Base-by-base conservation (phyloP, 2,329 filamentous ascomycete species). In the Colletotrichum echinochloae region DNA sequence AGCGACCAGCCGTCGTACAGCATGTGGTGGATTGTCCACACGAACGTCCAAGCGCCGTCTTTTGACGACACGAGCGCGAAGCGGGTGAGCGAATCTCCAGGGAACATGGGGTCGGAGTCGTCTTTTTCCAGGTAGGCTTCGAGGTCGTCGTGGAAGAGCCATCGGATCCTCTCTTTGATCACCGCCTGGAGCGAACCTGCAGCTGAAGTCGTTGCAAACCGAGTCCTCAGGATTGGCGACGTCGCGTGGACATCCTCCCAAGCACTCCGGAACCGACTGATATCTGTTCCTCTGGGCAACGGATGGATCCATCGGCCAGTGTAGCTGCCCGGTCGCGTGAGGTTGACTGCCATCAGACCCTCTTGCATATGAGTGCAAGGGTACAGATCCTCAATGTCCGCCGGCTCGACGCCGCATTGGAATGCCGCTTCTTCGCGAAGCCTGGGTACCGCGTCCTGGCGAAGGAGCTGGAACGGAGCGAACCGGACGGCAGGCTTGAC, bases 151-250 rank as follows among this genome's bases (percentile, higher is more conserved):
- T 62, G 55, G 11, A 30, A 23, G 8, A 46, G 49, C 70, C 70
- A 72, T 3, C 51, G 41, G 3, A 70, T 46, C 5, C 7, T 30
- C 30, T 44, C 56, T 0, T 28, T 39, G 12, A 70, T 28, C 2
- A 72, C 56, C 4, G 90, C 44, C 84, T 96, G 20, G 91, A 96
- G 61, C 20, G 61, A 70, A 4, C 67, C 67, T 0, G 63, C 67
- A 12, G 63, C 39, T 12, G 67, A 46, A 1, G 67, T 70, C 1
- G 57, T 66, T 2, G 75, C 59, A 18, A 76, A 73, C 18, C 75
- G 66, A 1, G 75, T 75, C n/a, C 75, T 71, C 6, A 76, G 23
- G n/a, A 72, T 74, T 1, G 71, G 54, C 14, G 72, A 74, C 4
- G 51, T 35, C 12, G 67, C 44, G 5, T 75, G 65, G 3, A 70